Evolutionary conservation across 257 asterid species (phyloP).

Genomic region (Striga asiatica): DNA sequence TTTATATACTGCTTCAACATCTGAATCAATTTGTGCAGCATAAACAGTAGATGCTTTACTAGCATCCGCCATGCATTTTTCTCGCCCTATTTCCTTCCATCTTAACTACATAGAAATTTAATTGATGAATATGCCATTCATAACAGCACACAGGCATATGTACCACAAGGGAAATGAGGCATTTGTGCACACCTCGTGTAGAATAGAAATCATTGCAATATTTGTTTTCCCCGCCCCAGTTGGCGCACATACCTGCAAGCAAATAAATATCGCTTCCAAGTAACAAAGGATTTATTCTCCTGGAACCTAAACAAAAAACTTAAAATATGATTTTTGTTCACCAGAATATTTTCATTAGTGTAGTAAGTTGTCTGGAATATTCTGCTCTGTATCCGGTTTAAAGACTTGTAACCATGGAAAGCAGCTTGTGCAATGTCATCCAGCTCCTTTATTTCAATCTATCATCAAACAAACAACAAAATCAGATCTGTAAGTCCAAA

Average conservation of each 20-base stretch:
- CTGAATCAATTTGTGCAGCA: slow-evolving; percentile 1
- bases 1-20: neutral
- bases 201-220: slow-evolving; percentile 86
- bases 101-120: neutral
- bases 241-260: slow-evolving; percentile 90
- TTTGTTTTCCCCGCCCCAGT: slow-evolving; percentile 99
- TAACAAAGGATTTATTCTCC: slow-evolving; percentile 17
- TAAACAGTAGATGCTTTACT: neutral
- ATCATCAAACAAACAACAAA: slow-evolving; percentile 24
- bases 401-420: slow-evolving; percentile 86
- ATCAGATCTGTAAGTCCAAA: slow-evolving; percentile 8
- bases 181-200: slow-evolving; percentile 60
- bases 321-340: slow-evolving; percentile 18
- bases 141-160: slow-evolving; percentile 6
- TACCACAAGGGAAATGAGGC: neutral
- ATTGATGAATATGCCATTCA: neutral
- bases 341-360: slow-evolving; percentile 83
- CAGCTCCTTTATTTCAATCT: slow-evolving; percentile 94
- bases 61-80: neutral
- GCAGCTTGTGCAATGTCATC: slow-evolving; percentile 98
- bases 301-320: neutral
- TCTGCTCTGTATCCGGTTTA: slow-evolving; percentile 95
- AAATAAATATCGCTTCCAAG: slow-evolving; percentile 19
- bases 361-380: slow-evolving; percentile 78
- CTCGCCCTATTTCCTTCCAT: neutral